Base-by-base conservation (phyloP, 352 stramenopile species). In the Pythium chondricola region DNA sequence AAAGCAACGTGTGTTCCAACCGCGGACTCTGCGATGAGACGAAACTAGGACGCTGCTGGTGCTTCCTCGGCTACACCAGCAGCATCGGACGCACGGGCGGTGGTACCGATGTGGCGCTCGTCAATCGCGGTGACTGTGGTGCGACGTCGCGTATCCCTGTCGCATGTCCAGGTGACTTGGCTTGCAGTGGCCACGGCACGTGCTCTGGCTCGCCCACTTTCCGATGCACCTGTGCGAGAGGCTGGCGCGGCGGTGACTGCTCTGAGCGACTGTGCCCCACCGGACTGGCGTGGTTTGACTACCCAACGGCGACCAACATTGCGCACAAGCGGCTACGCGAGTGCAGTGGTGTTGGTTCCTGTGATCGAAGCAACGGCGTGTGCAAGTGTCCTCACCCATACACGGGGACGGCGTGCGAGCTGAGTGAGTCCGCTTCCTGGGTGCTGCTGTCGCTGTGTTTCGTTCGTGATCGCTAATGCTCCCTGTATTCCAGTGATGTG, bases 341-440 rank as follows among this genome's bases (percentile, higher is more conserved):
- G 39, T 93, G 83, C 57, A 87, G 75, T 35, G 57, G 62, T 16
- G 73, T 71, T 4, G 83, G 83, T 4, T 52, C 67, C 0, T 93
- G 83, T 43, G 80, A 93, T 39, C 71, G 75, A 18, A 85, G 65
- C 51, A 90, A 52, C 14, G 80, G 71, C 0, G 32, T 67, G 16
- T 93, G 83, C 64, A 78, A 83, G 20, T 93, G 83, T 39, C 75
- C 74, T n/a, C 38, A 62, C 0, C 80, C 80, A 16, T 91, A 83
- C 61, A 83, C 65, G 0, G 76, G 80, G 6, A 66, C 67, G 1
- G 72, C 80, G 16, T 91, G 80, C 42, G 80, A 87, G 30, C 54
- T 74, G 29, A 88, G 80, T 91, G 63, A 30, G 71, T 72, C 14
- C 20, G 29, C n/a, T 29, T 20, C 14, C 17, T 20, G n/a, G 13